Evolutionary conservation across 2,329 filamentous ascomycete species (phyloP).

Genomic region (Hypomyces perniciosus): DNA sequence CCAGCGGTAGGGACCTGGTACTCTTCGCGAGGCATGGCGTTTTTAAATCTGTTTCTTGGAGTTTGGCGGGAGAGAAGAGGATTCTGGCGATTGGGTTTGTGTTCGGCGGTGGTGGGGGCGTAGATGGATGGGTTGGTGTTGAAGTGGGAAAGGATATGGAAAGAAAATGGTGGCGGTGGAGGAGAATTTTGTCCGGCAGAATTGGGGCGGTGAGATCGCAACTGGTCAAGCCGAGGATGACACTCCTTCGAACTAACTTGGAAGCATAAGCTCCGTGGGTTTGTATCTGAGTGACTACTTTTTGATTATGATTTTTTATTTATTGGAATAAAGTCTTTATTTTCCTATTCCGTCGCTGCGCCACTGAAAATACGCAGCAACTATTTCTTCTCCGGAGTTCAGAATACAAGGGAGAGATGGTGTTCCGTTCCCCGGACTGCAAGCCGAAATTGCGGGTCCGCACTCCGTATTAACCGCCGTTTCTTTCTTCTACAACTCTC

Average conservation of each 20-base stretch:
- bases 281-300: background rate
- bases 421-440: no score
- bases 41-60: background rate
- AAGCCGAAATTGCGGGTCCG: no score
- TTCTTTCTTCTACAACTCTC: no score
- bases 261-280: no score
- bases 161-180: conserved; percentile 17
- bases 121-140: background rate
- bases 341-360: no score
- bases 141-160: conserved; percentile 1
- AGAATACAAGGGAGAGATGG: no score
- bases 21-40: conserved; percentile 63
- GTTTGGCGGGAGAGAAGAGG: conserved; percentile 1
- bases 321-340: background rate
- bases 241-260: no score
- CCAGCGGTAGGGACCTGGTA: conserved; percentile 64
- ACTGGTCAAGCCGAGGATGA: background rate
- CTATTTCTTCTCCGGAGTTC: no score
- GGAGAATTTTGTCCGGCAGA: conserved; percentile 19
- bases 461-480: no score
- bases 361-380: no score
- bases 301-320: background rate
- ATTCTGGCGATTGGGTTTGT: background rate
- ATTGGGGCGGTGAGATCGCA: conserved; percentile 17
- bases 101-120: background rate